A percentile compares a stretch with the other conserved stretches of the same genome.
These are phyloP conservation scores for Inonotus hispidus DNA, from an alignment of 1,284 basidiomycete species.

Conservation along the genomic window DNA sequence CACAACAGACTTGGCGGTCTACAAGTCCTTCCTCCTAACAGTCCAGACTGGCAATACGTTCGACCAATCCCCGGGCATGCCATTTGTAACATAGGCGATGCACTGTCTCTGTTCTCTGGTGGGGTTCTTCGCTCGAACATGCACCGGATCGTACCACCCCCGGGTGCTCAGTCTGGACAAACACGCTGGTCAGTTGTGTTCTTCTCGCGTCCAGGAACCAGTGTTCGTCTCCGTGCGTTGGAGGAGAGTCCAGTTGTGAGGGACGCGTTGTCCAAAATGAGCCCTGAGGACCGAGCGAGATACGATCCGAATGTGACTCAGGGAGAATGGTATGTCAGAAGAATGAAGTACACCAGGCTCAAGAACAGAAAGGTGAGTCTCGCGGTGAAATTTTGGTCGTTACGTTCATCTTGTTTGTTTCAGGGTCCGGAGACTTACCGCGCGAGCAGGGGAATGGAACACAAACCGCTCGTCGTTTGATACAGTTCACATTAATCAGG, in stretches of 20 bases:
- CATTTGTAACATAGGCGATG: constrained; percentile 58
- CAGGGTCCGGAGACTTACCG: constrained; percentile 33
- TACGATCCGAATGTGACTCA: constrained; percentile 33
- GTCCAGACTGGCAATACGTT: constrained; percentile 62
- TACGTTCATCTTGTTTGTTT: not conserved
- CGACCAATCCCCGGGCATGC: constrained; percentile 56
- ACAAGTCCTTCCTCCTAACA: constrained; percentile 61
- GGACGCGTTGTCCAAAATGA: constrained; percentile 1
- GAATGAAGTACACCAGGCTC: constrained; percentile 42
- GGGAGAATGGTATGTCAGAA: constrained; percentile 42
- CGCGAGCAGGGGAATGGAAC: constrained; percentile 33
- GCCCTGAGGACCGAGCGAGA: constrained; percentile 7
- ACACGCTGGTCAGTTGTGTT: constrained; percentile 58
- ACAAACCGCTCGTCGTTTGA: constrained; percentile 24
- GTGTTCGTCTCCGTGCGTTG: constrained; percentile 40
- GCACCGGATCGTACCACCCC: constrained; percentile 45
- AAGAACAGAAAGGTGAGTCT: constrained; percentile 36
- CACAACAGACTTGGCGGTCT: constrained; percentile 69
- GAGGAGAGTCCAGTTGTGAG: constrained; percentile 36
- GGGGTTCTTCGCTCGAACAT: constrained; percentile 53
- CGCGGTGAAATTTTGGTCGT: not conserved
- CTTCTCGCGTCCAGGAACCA: constrained; percentile 56
- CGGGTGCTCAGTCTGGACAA: constrained; percentile 37
- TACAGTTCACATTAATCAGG: not conserved
- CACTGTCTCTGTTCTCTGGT: constrained; percentile 51